Evolutionary conservation across 805 yeast species (phyloP), one percentile per base, ranked within the genome.

Genomic region (Lipomyces sp.): DNA sequence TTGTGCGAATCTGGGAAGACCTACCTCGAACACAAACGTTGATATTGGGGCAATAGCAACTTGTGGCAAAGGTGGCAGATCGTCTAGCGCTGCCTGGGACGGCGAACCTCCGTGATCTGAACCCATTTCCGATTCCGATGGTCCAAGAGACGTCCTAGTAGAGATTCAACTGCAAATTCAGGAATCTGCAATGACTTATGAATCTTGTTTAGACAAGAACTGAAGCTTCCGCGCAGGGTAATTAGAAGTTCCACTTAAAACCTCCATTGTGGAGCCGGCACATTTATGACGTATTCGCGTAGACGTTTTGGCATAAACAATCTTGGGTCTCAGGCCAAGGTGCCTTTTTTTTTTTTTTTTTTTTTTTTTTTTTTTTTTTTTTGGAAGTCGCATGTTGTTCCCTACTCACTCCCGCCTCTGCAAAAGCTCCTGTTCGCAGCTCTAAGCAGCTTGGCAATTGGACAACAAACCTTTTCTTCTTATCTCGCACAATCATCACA

Each of bases 61-160:
- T 63, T 59, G 61, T 39, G 70, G 70, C 53, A 67, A 30, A 39
- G 64, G 53, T 13, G 70, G 70, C 7, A 67, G 58, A 18, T 64
- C 64, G 24, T 53, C 62, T 13, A 67, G 29, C 30, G 68, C 34
- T 10, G 62, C 56, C 10, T 42, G 48, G 29, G 48, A 42, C 24
- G 48, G 48, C 0, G 48, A 42, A 4, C 48, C 39, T 13, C 15
- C 48, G 8, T n/a, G 48, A 15, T 42, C 48, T 15, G 48, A 42
- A 7, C 18, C 48, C 48, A 42, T 42, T 18, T 42, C 18, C 24
- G 8, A 42, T 42, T 42, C 7, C 24, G 8, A 42, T 42, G 48
- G n/a, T n/a, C 18, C 48, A 15, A 13, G 15, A 13, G 1, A 42
- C 8, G 18, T 42, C 18, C 24, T 42, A 42, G n/a, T n/a, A 42